Conservation (phyloP, 495 filamentous ascomycete species). For the Penicillium flavigenum region DNA sequence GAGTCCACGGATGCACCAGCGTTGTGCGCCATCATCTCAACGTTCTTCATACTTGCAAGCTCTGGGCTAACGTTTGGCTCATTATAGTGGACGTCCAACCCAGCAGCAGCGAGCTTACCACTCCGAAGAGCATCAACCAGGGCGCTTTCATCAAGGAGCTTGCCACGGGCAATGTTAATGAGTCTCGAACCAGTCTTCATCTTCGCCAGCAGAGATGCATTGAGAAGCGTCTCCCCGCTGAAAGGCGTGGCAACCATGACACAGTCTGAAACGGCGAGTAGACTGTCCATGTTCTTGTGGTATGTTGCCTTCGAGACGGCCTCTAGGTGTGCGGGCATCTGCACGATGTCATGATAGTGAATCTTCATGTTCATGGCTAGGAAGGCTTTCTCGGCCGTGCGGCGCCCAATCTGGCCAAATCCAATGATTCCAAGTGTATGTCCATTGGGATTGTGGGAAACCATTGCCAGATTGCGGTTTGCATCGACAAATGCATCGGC, state of each 20-base stretch:
- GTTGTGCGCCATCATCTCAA: slow-evolving; percentile 67
- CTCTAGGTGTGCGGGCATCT: slow-evolving; percentile 46
- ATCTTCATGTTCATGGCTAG: slow-evolving; percentile 66
- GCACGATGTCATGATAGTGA: slow-evolving; percentile 63
- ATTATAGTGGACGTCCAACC: slow-evolving; percentile 66
- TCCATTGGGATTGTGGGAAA: slow-evolving; percentile 51
- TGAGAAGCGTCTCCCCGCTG: slow-evolving; percentile 57
- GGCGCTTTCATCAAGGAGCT: slow-evolving; percentile 68
- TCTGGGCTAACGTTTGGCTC: slow-evolving; percentile 51
- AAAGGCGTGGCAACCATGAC: slow-evolving; percentile 67
- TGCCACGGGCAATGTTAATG: slow-evolving; percentile 72
- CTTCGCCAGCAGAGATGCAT: slow-evolving; percentile 44
- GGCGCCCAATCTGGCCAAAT: slow-evolving; percentile 66
- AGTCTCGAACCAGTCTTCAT: slow-evolving; percentile 60
- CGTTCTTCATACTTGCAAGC: slow-evolving; percentile 51
- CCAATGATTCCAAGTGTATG: slow-evolving; percentile 61
- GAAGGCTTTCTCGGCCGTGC: slow-evolving; percentile 62
- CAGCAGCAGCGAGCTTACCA: slow-evolving; percentile 52
- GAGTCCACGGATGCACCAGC: slow-evolving; percentile 72
- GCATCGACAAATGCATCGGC: slow-evolving; percentile 52
- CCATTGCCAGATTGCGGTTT: slow-evolving; percentile 55
- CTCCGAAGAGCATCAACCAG: slow-evolving; percentile 61
- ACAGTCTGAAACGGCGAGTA: slow-evolving; percentile 61
- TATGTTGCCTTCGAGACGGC: slow-evolving; percentile 45
- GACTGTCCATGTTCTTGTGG: slow-evolving; percentile 48